A percentile compares a stretch with the other conserved stretches of the same genome.
phyloP scores from a whole-genome alignment of 768 basidiomycete genomes.

The Lactarius psammicola region DNA sequence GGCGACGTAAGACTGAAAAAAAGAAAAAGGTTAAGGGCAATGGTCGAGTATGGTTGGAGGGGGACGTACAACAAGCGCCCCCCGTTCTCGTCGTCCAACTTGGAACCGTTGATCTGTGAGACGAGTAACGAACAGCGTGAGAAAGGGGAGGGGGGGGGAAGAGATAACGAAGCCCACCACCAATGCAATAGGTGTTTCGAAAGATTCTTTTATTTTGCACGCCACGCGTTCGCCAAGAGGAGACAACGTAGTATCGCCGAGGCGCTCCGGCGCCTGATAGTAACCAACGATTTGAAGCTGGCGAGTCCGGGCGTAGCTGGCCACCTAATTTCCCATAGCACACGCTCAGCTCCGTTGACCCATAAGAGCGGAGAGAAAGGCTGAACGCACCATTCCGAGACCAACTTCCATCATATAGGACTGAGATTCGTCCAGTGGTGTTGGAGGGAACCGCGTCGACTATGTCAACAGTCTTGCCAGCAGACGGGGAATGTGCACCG shows the following conservation, averaged over 20 bases:
- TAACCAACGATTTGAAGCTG: slow-evolving; percentile 63
- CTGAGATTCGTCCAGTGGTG: slow-evolving; percentile 85
- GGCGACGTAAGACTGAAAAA: slow-evolving; percentile 10
- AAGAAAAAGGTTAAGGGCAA: not conserved
- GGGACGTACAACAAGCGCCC: slow-evolving; percentile 24
- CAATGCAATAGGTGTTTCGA: slow-evolving; percentile 63
- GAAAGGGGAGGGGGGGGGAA: slow-evolving; percentile 34
- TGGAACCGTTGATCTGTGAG: slow-evolving; percentile 44
- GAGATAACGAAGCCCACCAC: slow-evolving; percentile 48
- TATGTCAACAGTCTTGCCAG: slow-evolving; percentile 44
- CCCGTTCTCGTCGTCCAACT: slow-evolving; percentile 6
- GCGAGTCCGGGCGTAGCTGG: slow-evolving; percentile 54
- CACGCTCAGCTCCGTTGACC: not conserved
- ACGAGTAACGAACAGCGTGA: slow-evolving; percentile 43
- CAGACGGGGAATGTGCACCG: slow-evolving; percentile 40
- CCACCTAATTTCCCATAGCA: slow-evolving; percentile 45
- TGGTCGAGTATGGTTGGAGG: not conserved
- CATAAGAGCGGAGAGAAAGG: not conserved
- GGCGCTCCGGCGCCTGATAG: slow-evolving; percentile 68
- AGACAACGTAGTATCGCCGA: slow-evolving; percentile 59
- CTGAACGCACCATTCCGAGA: slow-evolving; percentile 60
- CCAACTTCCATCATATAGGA: slow-evolving; percentile 87
- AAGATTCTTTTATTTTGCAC: slow-evolving; percentile 51
- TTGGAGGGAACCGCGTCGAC: slow-evolving; percentile 72
- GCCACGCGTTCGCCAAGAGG: slow-evolving; percentile 66